Percentiles rank a stretch among this genome's conserved stretches.
Conservation (phyloP, 192 early-diverging fungal genomes). For the Umbelopsis sp. region DNA sequence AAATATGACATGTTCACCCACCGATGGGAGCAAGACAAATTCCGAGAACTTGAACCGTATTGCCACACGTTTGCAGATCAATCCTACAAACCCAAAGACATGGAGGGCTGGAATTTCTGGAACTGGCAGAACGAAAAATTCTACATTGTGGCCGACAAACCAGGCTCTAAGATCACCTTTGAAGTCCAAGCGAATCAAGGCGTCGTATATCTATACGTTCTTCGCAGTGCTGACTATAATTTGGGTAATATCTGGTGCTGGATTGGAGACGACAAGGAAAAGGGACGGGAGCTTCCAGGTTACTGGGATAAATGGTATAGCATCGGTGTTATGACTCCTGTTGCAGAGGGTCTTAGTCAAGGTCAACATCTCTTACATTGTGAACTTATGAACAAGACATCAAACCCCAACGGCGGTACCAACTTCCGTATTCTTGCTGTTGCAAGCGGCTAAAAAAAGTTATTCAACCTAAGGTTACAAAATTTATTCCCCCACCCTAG, state of each 20-base stretch:
- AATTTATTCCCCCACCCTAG: neutral
- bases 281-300: slow-evolving; percentile 10
- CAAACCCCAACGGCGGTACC: slow-evolving; percentile 16
- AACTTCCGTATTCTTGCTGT: slow-evolving; percentile 23
- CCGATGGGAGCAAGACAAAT: slow-evolving; percentile 7
- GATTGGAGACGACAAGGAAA: slow-evolving; percentile 14
- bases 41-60: slow-evolving; percentile 8
- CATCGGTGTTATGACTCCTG: slow-evolving; percentile 19
- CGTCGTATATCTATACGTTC: slow-evolving; percentile 18
- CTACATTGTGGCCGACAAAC: slow-evolving; percentile 20
- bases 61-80: slow-evolving; percentile 20
- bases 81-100: slow-evolving; percentile 7
- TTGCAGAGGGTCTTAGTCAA: slow-evolving; percentile 13
- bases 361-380: slow-evolving; percentile 17
- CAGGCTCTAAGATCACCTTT: slow-evolving; percentile 11
- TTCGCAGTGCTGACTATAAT: neutral
- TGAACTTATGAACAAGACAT: slow-evolving; percentile 21
- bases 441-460: neutral
- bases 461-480: neutral
- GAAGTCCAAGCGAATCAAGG: slow-evolving; percentile 16
- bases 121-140: slow-evolving; percentile 23
- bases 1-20: slow-evolving; percentile 20
- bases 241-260: slow-evolving; percentile 26
- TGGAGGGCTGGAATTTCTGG: slow-evolving; percentile 23
- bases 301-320: slow-evolving; percentile 17